A percentile compares a stretch with the other conserved stretches of the same genome.
Conservation (phyloP, 2,329 filamentous ascomycete species). For the Penicillium palitans region DNA sequence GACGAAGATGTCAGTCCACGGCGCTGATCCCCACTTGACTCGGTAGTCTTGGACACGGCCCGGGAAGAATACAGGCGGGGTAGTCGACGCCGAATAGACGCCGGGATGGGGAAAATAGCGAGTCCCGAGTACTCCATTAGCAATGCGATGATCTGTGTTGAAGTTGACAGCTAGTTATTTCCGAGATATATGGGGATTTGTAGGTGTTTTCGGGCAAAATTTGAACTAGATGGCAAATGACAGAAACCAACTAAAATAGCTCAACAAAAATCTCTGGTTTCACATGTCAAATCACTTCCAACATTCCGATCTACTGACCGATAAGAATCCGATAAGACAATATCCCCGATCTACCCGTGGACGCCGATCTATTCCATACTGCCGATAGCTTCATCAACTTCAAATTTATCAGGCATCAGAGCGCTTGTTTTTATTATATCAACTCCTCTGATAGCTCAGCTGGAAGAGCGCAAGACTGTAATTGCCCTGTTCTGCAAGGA, state of each 20-base stretch:
- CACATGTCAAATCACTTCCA: not conserved
- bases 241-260: not conserved
- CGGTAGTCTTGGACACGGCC: constrained; percentile 7
- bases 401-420: not conserved
- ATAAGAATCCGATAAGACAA: not conserved
- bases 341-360: not conserved
- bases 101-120: constrained; percentile 27
- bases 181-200: not conserved
- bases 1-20: constrained; percentile 15
- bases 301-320: not conserved
- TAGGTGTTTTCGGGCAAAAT: not conserved
- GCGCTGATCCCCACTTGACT: constrained; percentile 9
- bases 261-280: not conserved
- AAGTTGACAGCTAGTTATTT: not conserved
- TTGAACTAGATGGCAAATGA: not conserved
- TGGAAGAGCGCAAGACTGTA: constrained; percentile 5
- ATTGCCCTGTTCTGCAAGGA: not conserved
- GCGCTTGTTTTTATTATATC: accelerated
- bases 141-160: not conserved
- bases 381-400: not conserved
- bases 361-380: not conserved
- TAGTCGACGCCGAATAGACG: constrained; percentile 32
- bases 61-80: constrained; percentile 25
- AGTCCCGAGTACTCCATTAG: constrained; percentile 25
- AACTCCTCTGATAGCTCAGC: constrained; percentile 4